Evolutionary conservation across 768 basidiomycete genomes (phyloP).

Genomic region (Pilatotrama ljubarskyi): DNA sequence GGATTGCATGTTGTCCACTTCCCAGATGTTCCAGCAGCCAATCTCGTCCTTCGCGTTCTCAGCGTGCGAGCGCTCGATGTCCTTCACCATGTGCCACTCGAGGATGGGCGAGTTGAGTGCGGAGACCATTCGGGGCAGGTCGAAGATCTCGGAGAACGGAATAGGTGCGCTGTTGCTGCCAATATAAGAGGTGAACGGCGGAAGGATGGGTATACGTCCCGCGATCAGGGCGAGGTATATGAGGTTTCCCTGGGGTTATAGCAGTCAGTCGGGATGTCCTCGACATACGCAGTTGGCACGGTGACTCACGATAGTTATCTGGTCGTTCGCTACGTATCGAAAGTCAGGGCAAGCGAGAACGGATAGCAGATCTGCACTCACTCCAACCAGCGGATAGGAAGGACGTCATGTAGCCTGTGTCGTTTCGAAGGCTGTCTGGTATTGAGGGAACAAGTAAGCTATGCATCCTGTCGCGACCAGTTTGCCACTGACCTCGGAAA

Average conservation of each 20-base stretch:
- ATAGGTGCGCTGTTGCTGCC: conserved; percentile 29
- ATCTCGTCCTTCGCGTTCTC: conserved; percentile 30
- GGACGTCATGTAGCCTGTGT: conserved; percentile 63
- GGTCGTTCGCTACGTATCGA: conserved; percentile 58
- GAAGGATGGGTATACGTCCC: conserved; percentile 38
- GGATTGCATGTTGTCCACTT: conserved; percentile 21
- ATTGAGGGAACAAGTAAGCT: neutral
- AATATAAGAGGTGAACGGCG: conserved; percentile 39
- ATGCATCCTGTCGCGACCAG: neutral
- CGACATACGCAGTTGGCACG: neutral
- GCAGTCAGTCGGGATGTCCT: neutral
- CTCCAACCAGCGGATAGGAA: conserved; percentile 74
- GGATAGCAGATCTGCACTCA: conserved; percentile 15
- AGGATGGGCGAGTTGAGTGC: conserved; percentile 33
- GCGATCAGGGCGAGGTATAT: conserved; percentile 40
- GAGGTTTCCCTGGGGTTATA: conserved; percentile 31
- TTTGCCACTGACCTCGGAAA: conserved; percentile 40
- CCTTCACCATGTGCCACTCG: conserved; percentile 43
- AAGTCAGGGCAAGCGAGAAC: neutral
- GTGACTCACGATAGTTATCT: conserved; percentile 47
- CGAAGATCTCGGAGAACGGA: conserved; percentile 41
- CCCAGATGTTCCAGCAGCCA: conserved; percentile 45
- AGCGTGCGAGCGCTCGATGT: conserved; percentile 18
- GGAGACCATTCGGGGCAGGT: conserved; percentile 33
- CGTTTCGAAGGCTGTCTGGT: conserved; percentile 56